Evolutionary conservation across 1,284 basidiomycete species (phyloP), one percentile per base, ranked within the genome.

Genomic region (Trichosporon coremiiforme): DNA sequence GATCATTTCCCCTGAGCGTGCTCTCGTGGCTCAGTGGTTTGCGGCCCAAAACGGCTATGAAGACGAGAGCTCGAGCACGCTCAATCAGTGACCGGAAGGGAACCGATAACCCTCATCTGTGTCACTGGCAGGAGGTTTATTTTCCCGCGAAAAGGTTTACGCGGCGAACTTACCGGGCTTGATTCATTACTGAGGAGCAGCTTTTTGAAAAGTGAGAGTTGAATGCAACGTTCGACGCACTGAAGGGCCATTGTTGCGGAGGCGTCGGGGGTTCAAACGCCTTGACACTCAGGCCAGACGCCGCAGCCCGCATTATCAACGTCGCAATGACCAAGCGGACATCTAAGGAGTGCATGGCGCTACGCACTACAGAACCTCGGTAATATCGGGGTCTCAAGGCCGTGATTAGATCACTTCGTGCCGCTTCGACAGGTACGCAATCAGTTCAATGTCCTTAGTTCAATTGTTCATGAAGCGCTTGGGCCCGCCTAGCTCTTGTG

Each of bases 321-420:
- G 50, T 53, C 20, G 7, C 15, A 22, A 25, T n/a, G 5, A n/a
- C 41, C 41, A 9, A 4, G 10, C 12, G 10, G 38, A 15, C 4
- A 13, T 41, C 13, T 41, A 4, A 41, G 10, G 13, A 41, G 38
- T 36, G 25, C 35, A 36, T 36, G 10, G 8, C 35, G 41, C 41
- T n/a, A 50, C 22, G 20, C 22, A 22, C 50, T 22, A 53, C 50
- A 0, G 50, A 53, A 53, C 50, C 50, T 53, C 50, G 50, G 50
- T 53, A 53, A 53, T 53, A 53, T 25, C 25, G 22, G 22, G 20
- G 41, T 25, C 20, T 10, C 50, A 53, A 22, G 50, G 50, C 50
- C 50, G 50, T 53, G 50, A 53, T 53, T 53, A 53, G 50, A 53
- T 53, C 50, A 53, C 10, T 17, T 13, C 20, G 50, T 17, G 47